Conservation (phyloP, 148 eudicot genomes). For the Chenopodium formosanum region DNA sequence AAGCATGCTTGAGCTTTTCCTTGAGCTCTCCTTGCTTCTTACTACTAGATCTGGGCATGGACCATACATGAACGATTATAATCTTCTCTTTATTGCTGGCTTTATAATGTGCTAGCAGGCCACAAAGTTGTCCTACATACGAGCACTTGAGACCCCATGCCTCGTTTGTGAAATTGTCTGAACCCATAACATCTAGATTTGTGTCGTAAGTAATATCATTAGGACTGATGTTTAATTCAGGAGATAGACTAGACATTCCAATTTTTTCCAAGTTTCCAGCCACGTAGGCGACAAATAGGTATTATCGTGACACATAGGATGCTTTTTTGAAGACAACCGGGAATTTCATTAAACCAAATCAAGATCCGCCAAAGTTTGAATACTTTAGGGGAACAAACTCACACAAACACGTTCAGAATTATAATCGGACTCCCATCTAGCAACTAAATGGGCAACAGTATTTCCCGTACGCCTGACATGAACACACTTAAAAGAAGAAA, state of each 20-base stretch:
- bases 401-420: too few relatives aligned
- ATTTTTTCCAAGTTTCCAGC: too few relatives aligned
- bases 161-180: constrained; percentile 41
- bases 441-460: too few relatives aligned
- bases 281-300: too few relatives aligned
- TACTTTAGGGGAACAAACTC: too few relatives aligned
- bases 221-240: constrained; percentile 28
- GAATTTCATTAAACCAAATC: too few relatives aligned
- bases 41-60: constrained; percentile 67
- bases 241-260: constrained; percentile 1
- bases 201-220: constrained; percentile 47
- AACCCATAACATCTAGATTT: constrained; percentile 61
- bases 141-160: constrained; percentile 80
- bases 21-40: constrained; percentile 77
- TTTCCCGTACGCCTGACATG: too few relatives aligned
- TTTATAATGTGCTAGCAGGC: constrained; percentile 76
- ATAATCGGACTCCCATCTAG: too few relatives aligned
- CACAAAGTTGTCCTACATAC: constrained; percentile 62
- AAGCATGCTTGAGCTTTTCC: constrained; percentile 83
- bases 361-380: too few relatives aligned
- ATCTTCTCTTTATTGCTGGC: constrained; percentile 80
- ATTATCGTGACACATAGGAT: too few relatives aligned
- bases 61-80: constrained; percentile 89
- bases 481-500: too few relatives aligned
- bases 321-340: too few relatives aligned